Evolutionary conservation across 2,329 filamentous ascomycete genomes (phyloP), one percentile per base, ranked within the genome.

Genomic region (Alternaria panax): DNA sequence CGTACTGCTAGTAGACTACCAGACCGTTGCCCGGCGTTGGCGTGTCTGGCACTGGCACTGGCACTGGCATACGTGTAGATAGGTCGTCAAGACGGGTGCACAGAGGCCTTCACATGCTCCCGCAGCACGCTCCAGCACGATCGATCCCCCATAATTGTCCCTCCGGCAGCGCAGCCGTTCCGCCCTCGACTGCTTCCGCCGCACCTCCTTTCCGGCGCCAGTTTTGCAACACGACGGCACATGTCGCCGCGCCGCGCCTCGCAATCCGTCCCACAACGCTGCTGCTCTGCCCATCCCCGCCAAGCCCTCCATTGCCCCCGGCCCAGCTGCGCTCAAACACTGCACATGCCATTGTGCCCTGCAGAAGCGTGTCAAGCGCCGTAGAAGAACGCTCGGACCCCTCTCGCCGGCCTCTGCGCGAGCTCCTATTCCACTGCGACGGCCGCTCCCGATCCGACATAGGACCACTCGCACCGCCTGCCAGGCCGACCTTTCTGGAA

Each of bases 391-490:
- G 59, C 59, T 59, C 32, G 57, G 60, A 54, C 60, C 28, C 51
- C 16, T n/a, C 42, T 54, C 53, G 55, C 60, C 62, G 54, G 40
- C 47, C 32, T 52, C 46, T 51, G 51, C 57, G 46, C 52, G 40
- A 53, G 56, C 63, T 64, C 59, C 60, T 62, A 57, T 66, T 61
- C 59, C 57, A 55, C 47, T 45, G 53, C 51, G 20, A 38, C 57
- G 58, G 62, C 63, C 47, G 55, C 61, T 62, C 55, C 54, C 63
- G 56, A 63, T 60, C 60, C 62, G 54, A 63, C 63, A 36, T 47
- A 59, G 52, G 51, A 54, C 52, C 41, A 54, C 30, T 40, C 20
- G 54, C 46, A 52, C 50, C 45, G 43, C 51, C 51, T 55, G 57
- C 45, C 53, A 59, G 36, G 54, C 60, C 62, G 62, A 55, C 59